Percentiles rank a stretch among this genome's conserved stretches.
Conservation (phyloP, 768 basidiomycete genomes). For the Rhodotorula diobovata region DNA sequence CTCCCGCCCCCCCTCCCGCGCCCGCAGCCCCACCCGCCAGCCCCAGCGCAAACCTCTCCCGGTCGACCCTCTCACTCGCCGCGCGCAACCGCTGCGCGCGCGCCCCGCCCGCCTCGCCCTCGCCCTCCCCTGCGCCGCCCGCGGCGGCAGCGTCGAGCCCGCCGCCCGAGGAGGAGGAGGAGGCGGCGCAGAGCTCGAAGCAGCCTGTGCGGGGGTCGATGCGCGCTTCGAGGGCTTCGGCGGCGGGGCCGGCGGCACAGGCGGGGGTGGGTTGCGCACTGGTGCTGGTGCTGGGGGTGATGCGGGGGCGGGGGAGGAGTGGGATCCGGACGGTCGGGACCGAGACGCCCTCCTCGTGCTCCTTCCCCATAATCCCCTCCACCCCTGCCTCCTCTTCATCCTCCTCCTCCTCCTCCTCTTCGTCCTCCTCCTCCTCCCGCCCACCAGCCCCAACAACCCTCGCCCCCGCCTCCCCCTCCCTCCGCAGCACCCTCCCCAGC, state of each 20-base stretch:
- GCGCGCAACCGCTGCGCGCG: neutral
- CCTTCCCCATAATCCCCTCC: too few relatives aligned
- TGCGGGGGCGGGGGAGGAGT: neutral
- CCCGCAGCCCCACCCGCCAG: neutral
- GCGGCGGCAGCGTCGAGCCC: neutral
- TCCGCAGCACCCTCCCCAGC: neutral
- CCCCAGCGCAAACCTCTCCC: neutral
- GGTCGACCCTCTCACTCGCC: neutral
- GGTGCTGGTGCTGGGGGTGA: too few relatives aligned
- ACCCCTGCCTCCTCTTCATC: neutral
- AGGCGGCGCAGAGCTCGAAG: slow-evolving; percentile 7
- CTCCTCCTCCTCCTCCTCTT: neutral
- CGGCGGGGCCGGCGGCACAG: neutral
- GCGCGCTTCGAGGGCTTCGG: neutral
- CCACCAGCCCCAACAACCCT: neutral
- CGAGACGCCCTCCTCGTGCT: neutral
- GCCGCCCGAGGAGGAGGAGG: neutral
- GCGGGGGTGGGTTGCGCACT: too few relatives aligned
- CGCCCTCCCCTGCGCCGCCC: neutral
- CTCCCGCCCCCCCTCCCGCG: neutral
- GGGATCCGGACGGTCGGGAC: slow-evolving; percentile 13
- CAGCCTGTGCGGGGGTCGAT: slow-evolving; percentile 8
- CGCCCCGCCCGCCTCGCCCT: neutral
- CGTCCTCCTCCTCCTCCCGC: neutral
- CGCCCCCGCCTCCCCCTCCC: neutral